Conservation (phyloP, 129 eudicot genomes). For the Artemisia annua region DNA sequence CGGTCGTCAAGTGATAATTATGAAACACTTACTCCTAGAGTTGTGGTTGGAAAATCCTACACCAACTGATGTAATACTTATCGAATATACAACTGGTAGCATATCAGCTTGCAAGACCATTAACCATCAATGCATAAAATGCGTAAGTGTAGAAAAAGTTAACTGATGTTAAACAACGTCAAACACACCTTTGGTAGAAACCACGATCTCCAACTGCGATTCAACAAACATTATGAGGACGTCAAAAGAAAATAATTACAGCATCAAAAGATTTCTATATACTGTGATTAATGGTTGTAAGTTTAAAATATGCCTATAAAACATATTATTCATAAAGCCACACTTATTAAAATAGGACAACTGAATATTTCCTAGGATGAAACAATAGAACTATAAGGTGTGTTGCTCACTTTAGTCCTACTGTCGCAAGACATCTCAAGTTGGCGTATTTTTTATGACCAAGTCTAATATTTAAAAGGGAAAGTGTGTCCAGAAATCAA, state of each 20-base stretch:
- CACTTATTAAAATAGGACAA: too few species aligned
- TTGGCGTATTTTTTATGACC: too few species aligned
- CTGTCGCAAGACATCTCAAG: too few species aligned
- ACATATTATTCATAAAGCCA: too few species aligned
- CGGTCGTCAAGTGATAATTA: slow-evolving; percentile 1
- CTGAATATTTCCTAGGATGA: too few species aligned
- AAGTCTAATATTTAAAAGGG: too few species aligned
- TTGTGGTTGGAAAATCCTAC: slow-evolving; percentile 56
- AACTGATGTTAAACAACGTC: slow-evolving; percentile 50
- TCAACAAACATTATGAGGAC: slow-evolving; percentile 2
- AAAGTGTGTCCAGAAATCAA: too few species aligned
- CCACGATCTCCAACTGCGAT: slow-evolving; percentile 76
- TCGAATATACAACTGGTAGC: not conserved
- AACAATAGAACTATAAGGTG: too few species aligned
- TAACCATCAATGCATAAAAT: not conserved
- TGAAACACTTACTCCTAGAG: slow-evolving; percentile 66
- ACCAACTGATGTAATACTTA: slow-evolving; percentile 69
- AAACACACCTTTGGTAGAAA: slow-evolving; percentile 76
- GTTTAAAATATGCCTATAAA: too few species aligned
- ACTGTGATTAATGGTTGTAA: too few species aligned
- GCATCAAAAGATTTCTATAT: not conserved
- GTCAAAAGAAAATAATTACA: slow-evolving; percentile 1
- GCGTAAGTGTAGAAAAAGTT: not conserved
- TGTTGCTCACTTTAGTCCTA: too few species aligned
- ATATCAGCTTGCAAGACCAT: slow-evolving; percentile 17